These are phyloP conservation scores for Sistotremastrum suecicum DNA, from an alignment of 768 basidiomycete species.

Conservation along the genomic window DNA sequence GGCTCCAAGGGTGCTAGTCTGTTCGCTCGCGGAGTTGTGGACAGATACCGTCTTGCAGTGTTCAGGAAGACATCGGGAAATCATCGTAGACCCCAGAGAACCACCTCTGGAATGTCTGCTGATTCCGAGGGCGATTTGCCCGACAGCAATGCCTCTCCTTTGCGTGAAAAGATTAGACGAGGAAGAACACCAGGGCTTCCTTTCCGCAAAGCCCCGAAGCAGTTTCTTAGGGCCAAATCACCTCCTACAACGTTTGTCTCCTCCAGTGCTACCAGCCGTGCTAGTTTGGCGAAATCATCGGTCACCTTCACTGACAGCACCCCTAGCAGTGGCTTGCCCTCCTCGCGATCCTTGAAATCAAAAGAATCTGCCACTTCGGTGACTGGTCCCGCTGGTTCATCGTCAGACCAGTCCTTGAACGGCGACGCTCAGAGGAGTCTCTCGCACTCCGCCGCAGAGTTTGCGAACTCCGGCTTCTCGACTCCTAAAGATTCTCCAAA, in stretches of 20 bases:
- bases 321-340: slow-evolving; percentile 22
- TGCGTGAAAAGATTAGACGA: slow-evolving; percentile 42
- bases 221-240: slow-evolving; percentile 62
- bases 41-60: slow-evolving; percentile 72
- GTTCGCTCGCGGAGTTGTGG: slow-evolving; percentile 85
- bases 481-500: slow-evolving; percentile 18
- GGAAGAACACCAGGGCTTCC: slow-evolving; percentile 56
- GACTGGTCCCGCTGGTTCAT: slow-evolving; percentile 45
- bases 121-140: slow-evolving; percentile 28
- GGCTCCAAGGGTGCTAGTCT: slow-evolving; percentile 68
- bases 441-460: not conserved
- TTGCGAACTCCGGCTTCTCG: not conserved
- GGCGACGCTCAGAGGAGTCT: slow-evolving; percentile 22
- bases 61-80: slow-evolving; percentile 75
- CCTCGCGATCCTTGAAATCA: slow-evolving; percentile 62
- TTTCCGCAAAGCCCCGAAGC: slow-evolving; percentile 57
- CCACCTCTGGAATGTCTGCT: slow-evolving; percentile 45
- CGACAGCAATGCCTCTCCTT: slow-evolving; percentile 29
- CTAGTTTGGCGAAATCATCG: slow-evolving; percentile 32
- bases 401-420: slow-evolving; percentile 55
- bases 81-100: slow-evolving; percentile 29
- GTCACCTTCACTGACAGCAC: slow-evolving; percentile 49
- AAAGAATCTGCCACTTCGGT: slow-evolving; percentile 70
- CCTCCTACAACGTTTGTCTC: slow-evolving; percentile 33
- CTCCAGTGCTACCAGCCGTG: slow-evolving; percentile 35